phyloP scores from a whole-genome alignment of 768 basidiomycete species.

The Termitomyces sp. region DNA sequence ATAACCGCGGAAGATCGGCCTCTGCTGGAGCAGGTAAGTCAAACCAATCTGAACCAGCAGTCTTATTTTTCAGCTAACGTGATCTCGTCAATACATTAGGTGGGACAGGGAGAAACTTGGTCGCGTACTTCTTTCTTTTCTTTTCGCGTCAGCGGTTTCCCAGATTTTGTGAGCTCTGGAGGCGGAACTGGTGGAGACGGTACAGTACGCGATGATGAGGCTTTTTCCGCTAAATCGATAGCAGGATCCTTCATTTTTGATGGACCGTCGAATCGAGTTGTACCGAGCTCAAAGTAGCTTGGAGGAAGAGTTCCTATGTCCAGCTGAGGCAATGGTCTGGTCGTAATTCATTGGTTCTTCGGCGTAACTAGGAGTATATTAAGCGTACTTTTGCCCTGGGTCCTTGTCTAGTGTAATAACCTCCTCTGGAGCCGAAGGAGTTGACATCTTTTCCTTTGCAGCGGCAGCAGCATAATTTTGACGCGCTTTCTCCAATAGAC shows the following conservation, averaged over 20 bases:
- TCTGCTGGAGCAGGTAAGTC: conserved; percentile 81
- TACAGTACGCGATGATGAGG: conserved; percentile 38
- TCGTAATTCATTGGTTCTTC: neutral
- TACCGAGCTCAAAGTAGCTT: conserved; percentile 56
- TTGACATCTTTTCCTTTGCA: conserved; percentile 20
- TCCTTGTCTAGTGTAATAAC: conserved; percentile 44
- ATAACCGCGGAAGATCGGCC: conserved; percentile 69
- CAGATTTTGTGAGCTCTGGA: conserved; percentile 51
- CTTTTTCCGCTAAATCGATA: conserved; percentile 44
- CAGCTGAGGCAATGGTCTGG: conserved; percentile 58
- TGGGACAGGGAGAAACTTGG: neutral
- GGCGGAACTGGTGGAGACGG: conserved; percentile 64
- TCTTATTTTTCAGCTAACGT: conserved; percentile 58
- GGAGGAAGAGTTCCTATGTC: conserved; percentile 60
- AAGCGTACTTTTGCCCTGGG: conserved; percentile 29
- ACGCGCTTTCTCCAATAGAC: conserved; percentile 57
- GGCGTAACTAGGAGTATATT: neutral
- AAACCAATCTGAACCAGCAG: conserved; percentile 82
- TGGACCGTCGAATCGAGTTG: conserved; percentile 35
- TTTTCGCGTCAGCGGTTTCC: conserved; percentile 66
- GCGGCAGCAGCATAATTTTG: conserved; percentile 36
- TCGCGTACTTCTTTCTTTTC: conserved; percentile 60
- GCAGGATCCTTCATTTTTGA: conserved; percentile 57
- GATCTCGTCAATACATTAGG: neutral
- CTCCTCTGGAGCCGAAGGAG: conserved; percentile 29